phyloP scores from a whole-genome alignment of 805 yeast genomes.

The Kuraishia piskuri region DNA sequence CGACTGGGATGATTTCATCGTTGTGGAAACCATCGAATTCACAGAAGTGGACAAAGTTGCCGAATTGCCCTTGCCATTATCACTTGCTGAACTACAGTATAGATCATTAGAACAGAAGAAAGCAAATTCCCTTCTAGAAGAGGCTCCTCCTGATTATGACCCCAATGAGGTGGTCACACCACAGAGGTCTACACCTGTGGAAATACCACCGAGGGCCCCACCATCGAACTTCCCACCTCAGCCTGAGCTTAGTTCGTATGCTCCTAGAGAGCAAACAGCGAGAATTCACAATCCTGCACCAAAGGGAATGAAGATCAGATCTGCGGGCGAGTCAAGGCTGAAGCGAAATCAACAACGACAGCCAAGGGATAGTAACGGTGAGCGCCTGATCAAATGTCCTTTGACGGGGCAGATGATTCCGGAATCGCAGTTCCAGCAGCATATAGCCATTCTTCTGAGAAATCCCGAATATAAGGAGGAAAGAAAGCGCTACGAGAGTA shows the following conservation, averaged over 20 bases:
- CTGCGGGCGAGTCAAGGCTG: slow-evolving; percentile 65
- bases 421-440: slow-evolving; percentile 62
- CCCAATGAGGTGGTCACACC: slow-evolving; percentile 5
- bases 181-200: neutral
- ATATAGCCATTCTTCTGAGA: slow-evolving; percentile 56
- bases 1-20: slow-evolving; percentile 80
- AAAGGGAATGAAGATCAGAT: slow-evolving; percentile 54
- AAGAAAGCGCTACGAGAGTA: slow-evolving; percentile 49
- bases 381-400: slow-evolving; percentile 59
- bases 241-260: neutral
- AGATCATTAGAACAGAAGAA: slow-evolving; percentile 51
- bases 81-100: slow-evolving; percentile 48
- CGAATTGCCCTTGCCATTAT: slow-evolving; percentile 47
- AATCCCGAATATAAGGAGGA: slow-evolving; percentile 77
- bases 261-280: neutral
- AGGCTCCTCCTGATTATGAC: slow-evolving; percentile 32
- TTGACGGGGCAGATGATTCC: slow-evolving; percentile 64
- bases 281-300: slow-evolving; percentile 10
- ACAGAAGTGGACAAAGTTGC: slow-evolving; percentile 50
- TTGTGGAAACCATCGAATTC: slow-evolving; percentile 63
- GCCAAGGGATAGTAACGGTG: slow-evolving; percentile 12
- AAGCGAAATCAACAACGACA: slow-evolving; percentile 15
- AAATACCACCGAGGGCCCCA: neutral
- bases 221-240: neutral
- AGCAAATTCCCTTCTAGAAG: slow-evolving; percentile 26